Conservation (phyloP, 345 rosid species). For the Arabidopsis arenosa region DNA sequence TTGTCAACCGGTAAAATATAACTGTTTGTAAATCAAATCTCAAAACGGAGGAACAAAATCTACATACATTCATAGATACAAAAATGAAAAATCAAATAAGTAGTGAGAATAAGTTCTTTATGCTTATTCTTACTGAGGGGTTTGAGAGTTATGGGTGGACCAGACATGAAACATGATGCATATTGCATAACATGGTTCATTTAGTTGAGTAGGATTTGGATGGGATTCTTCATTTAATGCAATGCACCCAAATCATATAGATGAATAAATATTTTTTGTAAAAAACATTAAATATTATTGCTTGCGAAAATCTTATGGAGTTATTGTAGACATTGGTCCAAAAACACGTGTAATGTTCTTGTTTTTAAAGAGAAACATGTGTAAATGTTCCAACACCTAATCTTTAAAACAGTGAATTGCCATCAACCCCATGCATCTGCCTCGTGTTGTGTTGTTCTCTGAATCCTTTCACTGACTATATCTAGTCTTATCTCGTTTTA, state of each 20-base stretch:
- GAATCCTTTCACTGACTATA: background rate
- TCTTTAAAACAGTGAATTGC: constrained; percentile 11
- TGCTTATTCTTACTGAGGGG: constrained; percentile 33
- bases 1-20: too few species aligned
- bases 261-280: background rate
- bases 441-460: constrained; percentile 28
- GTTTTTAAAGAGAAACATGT: constrained; percentile 28
- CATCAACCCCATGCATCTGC: constrained; percentile 39
- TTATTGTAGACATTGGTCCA: constrained; percentile 36
- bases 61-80: too few species aligned
- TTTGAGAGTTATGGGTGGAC: constrained; percentile 31
- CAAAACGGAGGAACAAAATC: too few species aligned
- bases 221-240: constrained; percentile 38
- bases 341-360: constrained; percentile 44
- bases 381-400: constrained; percentile 42
- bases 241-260: constrained; percentile 18
- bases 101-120: background rate
- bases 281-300: constrained; percentile 14
- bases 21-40: too few species aligned
- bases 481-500: too few species aligned
- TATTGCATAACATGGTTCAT: constrained; percentile 33
- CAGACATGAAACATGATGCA: constrained; percentile 29
- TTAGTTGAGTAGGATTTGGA: constrained; percentile 38
- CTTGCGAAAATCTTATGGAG: constrained; percentile 22
- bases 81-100: too few species aligned